phyloP scores from a whole-genome alignment of 163 green algal species.

The Botryococcus braunii region DNA sequence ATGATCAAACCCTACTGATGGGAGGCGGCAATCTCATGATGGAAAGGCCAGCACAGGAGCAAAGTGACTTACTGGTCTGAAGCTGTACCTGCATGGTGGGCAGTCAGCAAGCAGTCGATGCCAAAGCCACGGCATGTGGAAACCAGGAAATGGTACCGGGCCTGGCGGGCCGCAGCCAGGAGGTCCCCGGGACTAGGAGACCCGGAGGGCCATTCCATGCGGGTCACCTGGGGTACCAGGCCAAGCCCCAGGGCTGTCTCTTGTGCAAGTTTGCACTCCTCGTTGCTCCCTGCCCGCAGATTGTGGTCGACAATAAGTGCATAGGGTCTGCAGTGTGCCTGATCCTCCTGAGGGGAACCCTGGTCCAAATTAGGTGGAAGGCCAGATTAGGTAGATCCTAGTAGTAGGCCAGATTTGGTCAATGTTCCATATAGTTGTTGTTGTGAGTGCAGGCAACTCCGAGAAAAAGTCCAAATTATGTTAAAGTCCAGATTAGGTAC shows the following conservation, averaged over 20 bases:
- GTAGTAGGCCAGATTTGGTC: no score
- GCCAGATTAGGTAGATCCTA: no score
- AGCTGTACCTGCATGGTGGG: constrained; percentile 26
- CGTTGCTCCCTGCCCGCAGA: constrained; percentile 21
- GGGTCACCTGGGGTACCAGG: constrained; percentile 13
- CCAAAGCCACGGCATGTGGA: constrained; percentile 1
- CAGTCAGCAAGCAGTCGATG: constrained; percentile 22
- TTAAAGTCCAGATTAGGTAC: no score
- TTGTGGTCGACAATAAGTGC: constrained; percentile 38
- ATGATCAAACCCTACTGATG: no score
- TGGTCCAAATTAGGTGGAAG: no score
- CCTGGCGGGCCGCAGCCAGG: constrained; percentile 20
- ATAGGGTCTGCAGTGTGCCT: no score
- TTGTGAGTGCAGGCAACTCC: no score
- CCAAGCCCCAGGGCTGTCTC: constrained; percentile 16
- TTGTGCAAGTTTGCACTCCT: constrained; percentile 19
- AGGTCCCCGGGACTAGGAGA: not conserved
- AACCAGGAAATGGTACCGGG: constrained; percentile 23
- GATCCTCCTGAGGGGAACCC: no score
- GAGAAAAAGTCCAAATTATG: no score
- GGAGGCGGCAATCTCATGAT: no score
- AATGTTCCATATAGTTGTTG: no score
- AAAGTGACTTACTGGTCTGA: not conserved
- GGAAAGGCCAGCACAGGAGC: no score
- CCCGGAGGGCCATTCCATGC: constrained; percentile 18